Conservation (phyloP, 2,329 filamentous ascomycete genomes). For the Aspergillus hortae region DNA sequence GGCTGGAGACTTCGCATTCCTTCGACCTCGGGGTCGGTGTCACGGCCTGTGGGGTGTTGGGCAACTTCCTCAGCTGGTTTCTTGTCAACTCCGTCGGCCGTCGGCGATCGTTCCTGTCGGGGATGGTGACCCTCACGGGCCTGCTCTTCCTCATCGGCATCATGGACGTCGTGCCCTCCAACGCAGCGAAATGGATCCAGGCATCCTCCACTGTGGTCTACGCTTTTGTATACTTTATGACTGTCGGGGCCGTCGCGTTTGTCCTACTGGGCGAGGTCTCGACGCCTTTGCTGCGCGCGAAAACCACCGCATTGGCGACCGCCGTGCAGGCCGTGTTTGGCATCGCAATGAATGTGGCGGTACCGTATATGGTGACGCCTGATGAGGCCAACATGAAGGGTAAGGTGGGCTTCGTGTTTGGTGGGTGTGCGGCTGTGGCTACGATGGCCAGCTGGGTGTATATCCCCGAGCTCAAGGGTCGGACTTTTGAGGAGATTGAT, state of each 20-base stretch:
- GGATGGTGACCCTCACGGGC: slow-evolving; percentile 28
- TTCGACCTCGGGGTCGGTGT: slow-evolving; percentile 35
- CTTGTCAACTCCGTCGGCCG: slow-evolving; percentile 5
- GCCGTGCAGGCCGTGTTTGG: slow-evolving; percentile 39
- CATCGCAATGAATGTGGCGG: slow-evolving; percentile 37
- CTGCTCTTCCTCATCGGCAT: slow-evolving; percentile 40
- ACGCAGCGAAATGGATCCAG: slow-evolving; percentile 31
- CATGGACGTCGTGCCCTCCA: slow-evolving; percentile 36
- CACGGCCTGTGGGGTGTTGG: slow-evolving; percentile 30
- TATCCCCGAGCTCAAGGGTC: slow-evolving; percentile 22
- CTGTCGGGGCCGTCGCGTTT: slow-evolving; percentile 41
- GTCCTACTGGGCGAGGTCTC: slow-evolving; percentile 45
- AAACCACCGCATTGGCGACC: slow-evolving; percentile 44
- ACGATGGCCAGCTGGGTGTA: slow-evolving; percentile 14
- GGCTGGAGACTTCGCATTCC: slow-evolving; percentile 18
- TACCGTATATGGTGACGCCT: slow-evolving; percentile 42
- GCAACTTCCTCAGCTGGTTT: slow-evolving; percentile 24
- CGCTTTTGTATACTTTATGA: slow-evolving; percentile 37
- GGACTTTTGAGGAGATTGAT: slow-evolving; percentile 17
- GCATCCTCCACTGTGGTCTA: slow-evolving; percentile 33
- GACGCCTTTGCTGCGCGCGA: slow-evolving; percentile 33
- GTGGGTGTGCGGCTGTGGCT: slow-evolving; percentile 9
- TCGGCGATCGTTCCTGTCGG: slow-evolving; percentile 33
- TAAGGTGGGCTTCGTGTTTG: slow-evolving; percentile 30
- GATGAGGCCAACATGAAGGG: slow-evolving; percentile 26